Percentiles rank a stretch among this genome's conserved stretches.
Evolutionary conservation across 768 basidiomycete genomes (phyloP).

Genomic region (Pleurotus eryngii): DNA sequence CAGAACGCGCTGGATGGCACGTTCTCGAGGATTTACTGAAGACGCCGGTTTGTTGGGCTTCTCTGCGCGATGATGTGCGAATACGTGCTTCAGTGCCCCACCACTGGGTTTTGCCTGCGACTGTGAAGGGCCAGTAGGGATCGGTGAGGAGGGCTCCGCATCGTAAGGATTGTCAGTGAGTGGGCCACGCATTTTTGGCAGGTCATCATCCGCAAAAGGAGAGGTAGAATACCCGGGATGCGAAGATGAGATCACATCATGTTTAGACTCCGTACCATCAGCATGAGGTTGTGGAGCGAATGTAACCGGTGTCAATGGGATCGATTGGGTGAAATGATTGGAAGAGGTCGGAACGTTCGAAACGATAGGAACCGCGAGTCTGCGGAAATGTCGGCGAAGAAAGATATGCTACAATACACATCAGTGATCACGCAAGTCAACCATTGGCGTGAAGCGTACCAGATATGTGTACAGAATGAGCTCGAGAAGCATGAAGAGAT

Average conservation of each 20-base stretch:
- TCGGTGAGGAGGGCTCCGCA: not conserved
- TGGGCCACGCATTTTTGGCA: not conserved
- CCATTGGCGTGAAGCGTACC: not conserved
- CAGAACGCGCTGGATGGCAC: constrained; percentile 6
- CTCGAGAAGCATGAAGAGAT: constrained; percentile 13
- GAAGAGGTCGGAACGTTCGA: constrained; percentile 3
- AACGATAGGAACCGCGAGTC: constrained; percentile 2
- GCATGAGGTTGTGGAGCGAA: not conserved
- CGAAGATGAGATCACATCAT: not conserved
- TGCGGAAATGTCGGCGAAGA: constrained; percentile 3
- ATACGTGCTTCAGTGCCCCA: not conserved
- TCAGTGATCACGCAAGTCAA: not conserved
- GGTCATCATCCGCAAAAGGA: not conserved
- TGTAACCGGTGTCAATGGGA: not conserved
- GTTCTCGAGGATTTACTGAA: not conserved
- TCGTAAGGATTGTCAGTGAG: not conserved
- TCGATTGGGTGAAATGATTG: not conserved
- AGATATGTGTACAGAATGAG: constrained; percentile 21
- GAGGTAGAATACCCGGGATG: not conserved
- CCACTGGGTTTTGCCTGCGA: not conserved
- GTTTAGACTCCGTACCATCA: not conserved
- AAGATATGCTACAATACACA: not conserved
- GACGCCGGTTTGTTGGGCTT: not conserved
- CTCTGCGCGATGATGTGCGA: not conserved
- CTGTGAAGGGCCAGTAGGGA: not conserved